These are phyloP conservation scores for Phytophthora parvispora DNA, from an alignment of 352 stramenopile species.

Conservation along the genomic window DNA sequence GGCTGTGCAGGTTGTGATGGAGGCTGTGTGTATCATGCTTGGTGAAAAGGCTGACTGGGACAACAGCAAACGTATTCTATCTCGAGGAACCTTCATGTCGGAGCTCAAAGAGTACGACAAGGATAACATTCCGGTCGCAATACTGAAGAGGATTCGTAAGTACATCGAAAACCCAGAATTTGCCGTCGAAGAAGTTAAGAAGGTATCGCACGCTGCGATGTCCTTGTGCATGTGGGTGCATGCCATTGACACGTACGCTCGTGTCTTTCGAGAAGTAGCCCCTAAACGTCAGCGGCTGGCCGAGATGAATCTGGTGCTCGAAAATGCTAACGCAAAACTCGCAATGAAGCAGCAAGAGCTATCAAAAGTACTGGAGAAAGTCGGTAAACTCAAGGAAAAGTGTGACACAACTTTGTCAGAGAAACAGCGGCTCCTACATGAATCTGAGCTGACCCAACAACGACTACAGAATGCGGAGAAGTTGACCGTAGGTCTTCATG, in stretches of 20 bases:
- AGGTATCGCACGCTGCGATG: slow-evolving; percentile 83
- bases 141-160: slow-evolving; percentile 83
- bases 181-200: slow-evolving; percentile 84
- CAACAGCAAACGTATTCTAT: slow-evolving; percentile 84
- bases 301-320: slow-evolving; percentile 83
- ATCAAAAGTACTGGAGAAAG: slow-evolving; percentile 57
- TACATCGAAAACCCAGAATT: slow-evolving; percentile 91
- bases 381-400: slow-evolving; percentile 64
- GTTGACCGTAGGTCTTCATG: slow-evolving; percentile 71
- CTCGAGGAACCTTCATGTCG: slow-evolving; percentile 75
- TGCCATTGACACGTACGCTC: slow-evolving; percentile 85
- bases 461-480: slow-evolving; percentile 70
- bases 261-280: slow-evolving; percentile 77
- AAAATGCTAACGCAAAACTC: slow-evolving; percentile 77
- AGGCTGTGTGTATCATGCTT: slow-evolving; percentile 91
- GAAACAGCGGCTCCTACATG: slow-evolving; percentile 74
- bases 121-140: slow-evolving; percentile 65
- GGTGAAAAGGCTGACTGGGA: slow-evolving; percentile 90
- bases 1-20: slow-evolving; percentile 89
- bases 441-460: slow-evolving; percentile 68
- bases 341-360: slow-evolving; percentile 78
- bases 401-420: slow-evolving; percentile 70
- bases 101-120: slow-evolving; percentile 92
- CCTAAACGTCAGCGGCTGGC: slow-evolving; percentile 77
- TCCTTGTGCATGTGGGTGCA: slow-evolving; percentile 93